Evolutionary conservation across 164 flowering plant species (phyloP).

Genomic region (Taxillus chinensis): DNA sequence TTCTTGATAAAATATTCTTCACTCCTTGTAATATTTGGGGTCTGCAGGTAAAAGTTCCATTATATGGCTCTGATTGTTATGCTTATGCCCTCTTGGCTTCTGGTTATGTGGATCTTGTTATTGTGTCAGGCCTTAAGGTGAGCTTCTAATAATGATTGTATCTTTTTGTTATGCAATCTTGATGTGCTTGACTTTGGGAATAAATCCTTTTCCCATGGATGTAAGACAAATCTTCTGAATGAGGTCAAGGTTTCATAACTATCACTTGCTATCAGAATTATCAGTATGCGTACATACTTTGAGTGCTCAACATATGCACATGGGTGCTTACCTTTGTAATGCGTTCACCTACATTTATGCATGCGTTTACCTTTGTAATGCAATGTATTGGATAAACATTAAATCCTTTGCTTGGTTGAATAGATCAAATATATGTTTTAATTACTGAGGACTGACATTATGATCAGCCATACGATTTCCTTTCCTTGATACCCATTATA

Average conservation of each 20-base stretch:
- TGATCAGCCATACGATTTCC: slow-evolving; percentile 88
- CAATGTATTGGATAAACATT: neutral
- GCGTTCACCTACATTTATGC: too few relatives aligned
- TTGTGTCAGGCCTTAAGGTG: slow-evolving; percentile 96
- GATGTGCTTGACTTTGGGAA: neutral
- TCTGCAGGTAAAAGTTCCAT: slow-evolving; percentile 81
- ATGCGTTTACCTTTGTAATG: too few relatives aligned
- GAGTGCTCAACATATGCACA: too few relatives aligned
- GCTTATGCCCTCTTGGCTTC: slow-evolving; percentile 96
- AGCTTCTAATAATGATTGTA: slow-evolving; percentile 1
- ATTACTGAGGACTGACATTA: neutral
- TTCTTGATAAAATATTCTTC: neutral
- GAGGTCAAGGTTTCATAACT: too few relatives aligned
- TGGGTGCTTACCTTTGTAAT: too few relatives aligned
- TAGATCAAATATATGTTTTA: too few relatives aligned
- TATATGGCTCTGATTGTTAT: slow-evolving; percentile 97
- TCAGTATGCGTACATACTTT: too few relatives aligned
- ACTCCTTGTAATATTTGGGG: neutral
- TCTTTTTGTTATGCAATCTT: neutral
- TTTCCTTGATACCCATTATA: slow-evolving; percentile 80
- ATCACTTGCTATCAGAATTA: too few relatives aligned
- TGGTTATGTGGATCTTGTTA: slow-evolving; percentile 88
- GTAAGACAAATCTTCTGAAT: too few relatives aligned
- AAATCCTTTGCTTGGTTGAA: neutral
- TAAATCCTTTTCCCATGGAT: too few relatives aligned